phyloP scores from a whole-genome alignment of 805 yeast species.

The Yamadazyma scolyti region DNA sequence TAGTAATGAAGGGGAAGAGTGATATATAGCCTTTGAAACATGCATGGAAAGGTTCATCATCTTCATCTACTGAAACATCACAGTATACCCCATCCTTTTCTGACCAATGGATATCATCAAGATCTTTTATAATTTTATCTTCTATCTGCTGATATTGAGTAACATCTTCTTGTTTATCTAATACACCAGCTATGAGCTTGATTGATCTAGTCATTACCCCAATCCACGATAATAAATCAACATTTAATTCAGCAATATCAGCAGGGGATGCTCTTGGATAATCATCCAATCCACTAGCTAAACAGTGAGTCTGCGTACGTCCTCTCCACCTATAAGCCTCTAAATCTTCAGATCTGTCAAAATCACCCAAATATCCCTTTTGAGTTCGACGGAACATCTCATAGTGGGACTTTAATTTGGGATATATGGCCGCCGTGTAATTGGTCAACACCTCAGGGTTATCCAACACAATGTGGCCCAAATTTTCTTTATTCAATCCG shows the following conservation, averaged over 20 bases:
- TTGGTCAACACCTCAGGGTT: conserved; percentile 57
- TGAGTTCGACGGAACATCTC: conserved; percentile 85
- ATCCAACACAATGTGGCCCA: conserved; percentile 52
- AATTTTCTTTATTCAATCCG: conserved; percentile 10
- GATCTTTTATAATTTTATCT: conserved; percentile 53
- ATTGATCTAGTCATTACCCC: conserved; percentile 88
- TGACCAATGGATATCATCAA: conserved; percentile 81
- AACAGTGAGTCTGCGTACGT: conserved; percentile 75
- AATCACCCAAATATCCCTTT: conserved; percentile 66
- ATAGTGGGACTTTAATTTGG: conserved; percentile 71
- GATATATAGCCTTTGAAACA: conserved; percentile 90
- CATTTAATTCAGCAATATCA: conserved; percentile 85
- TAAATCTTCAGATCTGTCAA: conserved; percentile 47
- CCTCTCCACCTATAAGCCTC: conserved; percentile 95
- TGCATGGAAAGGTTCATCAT: conserved; percentile 60
- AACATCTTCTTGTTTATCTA: conserved; percentile 59
- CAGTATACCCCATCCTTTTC: conserved; percentile 65
- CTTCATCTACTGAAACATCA: conserved; percentile 74
- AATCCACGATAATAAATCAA: conserved; percentile 88
- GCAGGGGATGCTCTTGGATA: conserved; percentile 84
- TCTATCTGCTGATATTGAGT: conserved; percentile 51
- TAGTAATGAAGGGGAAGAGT: conserved; percentile 77
- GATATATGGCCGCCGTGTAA: conserved; percentile 67
- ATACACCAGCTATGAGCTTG: conserved; percentile 62
- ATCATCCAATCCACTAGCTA: conserved; percentile 94